Evolutionary conservation across 495 filamentous ascomycete species (phyloP), one percentile per base, ranked within the genome.

Genomic region (Clavariopsis aquatica): DNA sequence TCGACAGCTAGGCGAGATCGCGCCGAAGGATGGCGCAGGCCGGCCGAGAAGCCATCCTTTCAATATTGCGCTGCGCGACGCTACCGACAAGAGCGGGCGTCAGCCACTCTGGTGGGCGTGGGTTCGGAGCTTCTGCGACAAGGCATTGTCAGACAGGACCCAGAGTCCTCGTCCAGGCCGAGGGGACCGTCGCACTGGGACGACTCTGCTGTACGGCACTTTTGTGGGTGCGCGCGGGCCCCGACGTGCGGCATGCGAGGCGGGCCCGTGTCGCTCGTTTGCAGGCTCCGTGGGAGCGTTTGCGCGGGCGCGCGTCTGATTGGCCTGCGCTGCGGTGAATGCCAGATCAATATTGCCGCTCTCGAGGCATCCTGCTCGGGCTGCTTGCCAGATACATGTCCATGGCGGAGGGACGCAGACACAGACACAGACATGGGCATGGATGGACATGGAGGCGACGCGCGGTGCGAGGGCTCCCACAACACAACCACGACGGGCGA

Each of bases 1-100:
- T 64, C 57, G 61, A 64, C 45, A 29, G 53, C 52, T 64, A 64
- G 15, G 38, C 61, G 61, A 57, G 61, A 57, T 64, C 57, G 29
- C 28, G 43, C 52, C 17, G 29, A 17, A 20, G 6, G 34, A 56
- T 56, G 52, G 52, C 52, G 52, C 52, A 41, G 10, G 38, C 51
- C 51, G 28, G 2, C 5, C 26, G 17, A 19, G 1, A 17, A 31
- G 26, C 51, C 4, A 53, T 9, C 8, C 12, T 3, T 43, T 43
- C 38, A 17, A 43, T 43, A n/a, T 43, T 43, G 38, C 8, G 38
- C 15, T 43, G 12, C 28, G 15, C 24, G 20, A 12, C 28, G 7
- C 17, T 15, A 10, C 22, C 6, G 7, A 53, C 23, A 53, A 12
- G 26, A 7, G 22, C 8, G 28, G 8, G 47, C 47, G 1, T 23